These are phyloP conservation scores for Solanum arcanum DNA, from an alignment of 257 asterid genomes.

Conservation along the genomic window DNA sequence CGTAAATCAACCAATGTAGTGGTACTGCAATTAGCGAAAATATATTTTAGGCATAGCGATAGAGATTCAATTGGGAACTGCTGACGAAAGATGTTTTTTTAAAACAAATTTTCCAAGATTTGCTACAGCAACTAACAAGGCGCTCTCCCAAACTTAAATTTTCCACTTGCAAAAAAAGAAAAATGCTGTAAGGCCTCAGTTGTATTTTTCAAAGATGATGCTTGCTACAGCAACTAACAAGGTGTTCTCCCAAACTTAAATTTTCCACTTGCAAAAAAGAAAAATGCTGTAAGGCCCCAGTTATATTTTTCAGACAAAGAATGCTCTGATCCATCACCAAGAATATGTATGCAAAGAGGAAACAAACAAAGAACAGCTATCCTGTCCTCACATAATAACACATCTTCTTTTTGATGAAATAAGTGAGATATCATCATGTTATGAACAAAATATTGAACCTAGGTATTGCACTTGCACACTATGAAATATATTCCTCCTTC, in stretches of 20 bases:
- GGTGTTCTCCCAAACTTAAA: not conserved
- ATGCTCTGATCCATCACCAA: not conserved
- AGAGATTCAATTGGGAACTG: not conserved
- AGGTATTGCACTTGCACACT: not conserved
- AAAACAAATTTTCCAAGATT: not conserved
- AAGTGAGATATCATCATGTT: not conserved
- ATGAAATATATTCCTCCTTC: not conserved
- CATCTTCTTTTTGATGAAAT: not conserved
- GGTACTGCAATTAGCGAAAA: not conserved
- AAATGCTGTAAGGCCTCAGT: not conserved
- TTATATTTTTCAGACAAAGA: not conserved
- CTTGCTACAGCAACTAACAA: not conserved
- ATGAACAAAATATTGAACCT: not conserved
- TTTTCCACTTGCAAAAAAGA: not conserved
- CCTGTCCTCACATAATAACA: not conserved
- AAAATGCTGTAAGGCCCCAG: not conserved
- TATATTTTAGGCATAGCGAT: not conserved
- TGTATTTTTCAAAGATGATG: not conserved
- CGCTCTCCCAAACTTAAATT: not conserved
- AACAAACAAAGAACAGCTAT: not conserved
- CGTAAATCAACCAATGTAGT: not conserved
- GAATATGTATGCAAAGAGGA: not conserved
- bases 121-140: not conserved
- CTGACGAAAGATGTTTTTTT: not conserved
- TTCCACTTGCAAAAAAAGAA: not conserved